Evolutionary conservation across 139 green algal species (phyloP).

Genomic region (Chara braunii): DNA sequence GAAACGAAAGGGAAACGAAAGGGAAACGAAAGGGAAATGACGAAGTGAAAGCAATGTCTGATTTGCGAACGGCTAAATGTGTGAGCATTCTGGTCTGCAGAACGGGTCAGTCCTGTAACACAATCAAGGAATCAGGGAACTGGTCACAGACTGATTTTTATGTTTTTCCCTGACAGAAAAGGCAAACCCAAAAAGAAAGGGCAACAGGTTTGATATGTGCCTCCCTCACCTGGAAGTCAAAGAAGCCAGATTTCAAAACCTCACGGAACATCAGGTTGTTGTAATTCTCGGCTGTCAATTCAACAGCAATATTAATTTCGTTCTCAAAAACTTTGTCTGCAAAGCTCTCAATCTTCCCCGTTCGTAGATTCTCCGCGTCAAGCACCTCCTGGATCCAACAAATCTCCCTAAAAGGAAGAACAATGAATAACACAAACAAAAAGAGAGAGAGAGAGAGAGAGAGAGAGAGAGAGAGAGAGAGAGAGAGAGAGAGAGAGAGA

Average conservation of each 20-base stretch:
- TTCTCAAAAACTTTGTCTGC: conserved; percentile 86
- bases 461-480: no score
- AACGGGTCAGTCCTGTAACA: no score
- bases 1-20: no score
- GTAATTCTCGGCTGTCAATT: conserved; percentile 49
- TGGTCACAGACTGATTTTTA: no score
- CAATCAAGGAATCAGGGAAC: no score
- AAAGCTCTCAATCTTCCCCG: conserved; percentile 46
- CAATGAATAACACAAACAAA: background rate
- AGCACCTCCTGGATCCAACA: conserved; percentile 84
- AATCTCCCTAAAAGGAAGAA: conserved; percentile 57
- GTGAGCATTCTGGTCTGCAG: no score
- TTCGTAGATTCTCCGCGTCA: conserved; percentile 35
- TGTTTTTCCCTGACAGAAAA: background rate
- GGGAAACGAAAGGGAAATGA: no score
- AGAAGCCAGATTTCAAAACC: conserved; percentile 80
- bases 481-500: no score
- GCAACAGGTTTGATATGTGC: no score
- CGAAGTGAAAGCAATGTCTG: no score
- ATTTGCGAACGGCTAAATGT: no score
- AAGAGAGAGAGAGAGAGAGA: no score
- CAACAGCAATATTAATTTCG: conserved; percentile 75
- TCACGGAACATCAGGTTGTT: conserved; percentile 89
- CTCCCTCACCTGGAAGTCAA: conserved; percentile 47
- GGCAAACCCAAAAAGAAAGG: background rate